Conservation (phyloP, 805 yeast genomes). For the Candida morakotiae region DNA sequence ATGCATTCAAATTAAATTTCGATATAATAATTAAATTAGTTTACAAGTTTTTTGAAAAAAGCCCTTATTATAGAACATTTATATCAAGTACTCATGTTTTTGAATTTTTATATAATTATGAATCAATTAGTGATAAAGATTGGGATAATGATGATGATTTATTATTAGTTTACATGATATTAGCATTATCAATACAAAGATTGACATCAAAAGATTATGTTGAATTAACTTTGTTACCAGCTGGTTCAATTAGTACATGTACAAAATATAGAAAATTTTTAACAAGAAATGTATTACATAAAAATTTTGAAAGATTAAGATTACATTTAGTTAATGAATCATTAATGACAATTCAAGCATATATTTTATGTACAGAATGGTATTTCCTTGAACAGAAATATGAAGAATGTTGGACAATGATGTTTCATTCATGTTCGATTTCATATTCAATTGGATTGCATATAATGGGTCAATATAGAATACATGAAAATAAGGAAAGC, state of each 20-base stretch:
- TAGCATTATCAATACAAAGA: slow-evolving; percentile 37
- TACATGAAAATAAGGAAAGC: slow-evolving; percentile 2
- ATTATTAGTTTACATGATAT: slow-evolving; percentile 41
- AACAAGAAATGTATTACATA: slow-evolving; percentile 24
- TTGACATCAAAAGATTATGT: slow-evolving; percentile 26
- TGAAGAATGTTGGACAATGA: slow-evolving; percentile 50
- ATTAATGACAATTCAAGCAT: slow-evolving; percentile 44
- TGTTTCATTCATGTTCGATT: slow-evolving; percentile 46
- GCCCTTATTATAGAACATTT: slow-evolving; percentile 37
- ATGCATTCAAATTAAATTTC: slow-evolving; percentile 23
- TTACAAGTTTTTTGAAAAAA: slow-evolving; percentile 38
- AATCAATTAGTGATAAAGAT: slow-evolving; percentile 22
- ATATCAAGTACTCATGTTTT: slow-evolving; percentile 29
- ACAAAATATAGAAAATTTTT: slow-evolving; percentile 15
- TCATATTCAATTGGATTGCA: slow-evolving; percentile 52
- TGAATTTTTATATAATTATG: slow-evolving; percentile 35
- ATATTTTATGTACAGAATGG: slow-evolving; percentile 49
- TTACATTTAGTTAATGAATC: slow-evolving; percentile 46
- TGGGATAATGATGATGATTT: slow-evolving; percentile 51
- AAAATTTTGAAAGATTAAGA: slow-evolving; percentile 42
- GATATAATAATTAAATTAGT: slow-evolving; percentile 31
- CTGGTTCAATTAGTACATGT: slow-evolving; percentile 17
- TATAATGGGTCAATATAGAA: slow-evolving; percentile 32
- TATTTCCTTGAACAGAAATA: slow-evolving; percentile 45
- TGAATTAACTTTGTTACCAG: slow-evolving; percentile 14